Percentiles rank a stretch among this genome's conserved stretches.
These are phyloP conservation scores for Chytriomyces sp. DNA, from an alignment of 192 early-diverging fungal genomes.

Conservation along the genomic window DNA sequence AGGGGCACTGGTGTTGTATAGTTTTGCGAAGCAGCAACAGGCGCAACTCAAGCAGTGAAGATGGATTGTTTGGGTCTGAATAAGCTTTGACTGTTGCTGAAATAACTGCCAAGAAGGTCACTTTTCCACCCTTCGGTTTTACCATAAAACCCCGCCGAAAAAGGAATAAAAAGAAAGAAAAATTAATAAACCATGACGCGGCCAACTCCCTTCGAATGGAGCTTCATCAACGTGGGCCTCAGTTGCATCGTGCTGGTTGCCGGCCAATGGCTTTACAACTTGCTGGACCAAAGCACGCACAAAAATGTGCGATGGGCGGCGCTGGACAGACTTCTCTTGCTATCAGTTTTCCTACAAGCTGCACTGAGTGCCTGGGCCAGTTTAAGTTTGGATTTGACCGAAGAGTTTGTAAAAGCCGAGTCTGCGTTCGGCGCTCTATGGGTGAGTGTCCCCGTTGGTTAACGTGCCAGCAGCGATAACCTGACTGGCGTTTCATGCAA, in stretches of 20 bases:
- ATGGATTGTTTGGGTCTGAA: no score
- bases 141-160: no score
- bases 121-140: no score
- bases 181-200: no score
- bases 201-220: no score
- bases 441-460: neutral
- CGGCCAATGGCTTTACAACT: no score
- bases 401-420: neutral
- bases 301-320: neutral
- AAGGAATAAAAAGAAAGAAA: no score
- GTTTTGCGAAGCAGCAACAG: slow-evolving; percentile 55
- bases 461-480: neutral
- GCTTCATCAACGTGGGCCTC: no score
- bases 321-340: neutral
- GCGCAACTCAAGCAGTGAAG: neutral
- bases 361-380: neutral
- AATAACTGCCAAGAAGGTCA: no score
- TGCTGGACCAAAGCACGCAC: neutral
- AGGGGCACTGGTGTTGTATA: slow-evolving; percentile 61
- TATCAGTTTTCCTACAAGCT: neutral
- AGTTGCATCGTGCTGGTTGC: no score
- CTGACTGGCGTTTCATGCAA: neutral
- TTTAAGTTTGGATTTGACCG: neutral
- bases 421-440: neutral
- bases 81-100: no score